Evolutionary conservation across 495 filamentous ascomycete species (phyloP), one percentile per base, ranked within the genome.

Genomic region (Glarea lozoyensis): DNA sequence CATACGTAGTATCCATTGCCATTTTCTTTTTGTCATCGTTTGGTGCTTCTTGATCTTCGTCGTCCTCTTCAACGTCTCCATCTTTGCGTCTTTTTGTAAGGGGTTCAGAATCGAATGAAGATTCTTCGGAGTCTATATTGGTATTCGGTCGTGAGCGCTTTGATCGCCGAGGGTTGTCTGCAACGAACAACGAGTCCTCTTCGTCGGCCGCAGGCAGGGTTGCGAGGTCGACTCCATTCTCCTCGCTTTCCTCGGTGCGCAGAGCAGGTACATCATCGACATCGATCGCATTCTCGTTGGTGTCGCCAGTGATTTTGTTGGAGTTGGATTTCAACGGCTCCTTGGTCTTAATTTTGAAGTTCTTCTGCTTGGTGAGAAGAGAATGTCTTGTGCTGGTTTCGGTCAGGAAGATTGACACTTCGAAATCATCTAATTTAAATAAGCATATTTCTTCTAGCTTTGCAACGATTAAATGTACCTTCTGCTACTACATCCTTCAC

Each of bases 351-450:
- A 75, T 67, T 53, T 57, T 75, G 50, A 75, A 86, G 67, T 58
- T 67, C 62, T 94, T 97, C 42, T 80, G 75, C 55, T 90, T 90
- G 48, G 82, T 82, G 40, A 97, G 73, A 9, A 98, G 70, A 12
- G 86, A 81, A 67, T 97, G 90, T 21, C 88, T 77, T n/a, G 85
- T 86, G 17, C 79, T 81, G 5, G 80, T 81, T 60, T 94, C 84
- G 24, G 83, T 93, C 52, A 98, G 74, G 64, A 96, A 98, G 47
- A 97, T 79, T 13, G 86, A 82, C 29, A 94, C 85, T 57, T 96
- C 88, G 55, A 96, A 98, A 38, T 93, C 89, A 66, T 95, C 92
- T 93, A 58, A 25, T 13, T 41, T 21, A 15, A 22, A 38, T 55
- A 32, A 48, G 45, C 45, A 53, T 48, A 43, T 43, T 19, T 37